Percentiles rank a stretch among this genome's conserved stretches.
These are phyloP conservation scores for Pythium coloratum DNA, from an alignment of 352 stramenopile genomes.

Conservation along the genomic window DNA sequence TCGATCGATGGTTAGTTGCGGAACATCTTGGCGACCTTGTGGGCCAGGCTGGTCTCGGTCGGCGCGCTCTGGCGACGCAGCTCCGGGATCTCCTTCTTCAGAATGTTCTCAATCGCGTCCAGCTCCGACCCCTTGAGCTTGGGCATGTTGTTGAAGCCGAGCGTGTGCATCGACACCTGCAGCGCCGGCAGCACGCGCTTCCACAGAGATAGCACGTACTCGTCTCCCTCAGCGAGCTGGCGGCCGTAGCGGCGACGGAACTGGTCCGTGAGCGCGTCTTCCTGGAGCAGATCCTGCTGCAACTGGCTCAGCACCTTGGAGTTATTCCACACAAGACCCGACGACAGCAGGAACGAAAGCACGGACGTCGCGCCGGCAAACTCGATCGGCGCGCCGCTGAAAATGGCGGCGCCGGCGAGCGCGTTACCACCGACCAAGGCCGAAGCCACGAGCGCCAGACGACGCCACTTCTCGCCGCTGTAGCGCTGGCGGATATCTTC, in stretches of 20 bases:
- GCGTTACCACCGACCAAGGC: slow-evolving; percentile 73
- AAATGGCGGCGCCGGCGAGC: slow-evolving; percentile 71
- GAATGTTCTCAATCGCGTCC: slow-evolving; percentile 86
- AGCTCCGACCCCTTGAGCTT: slow-evolving; percentile 87
- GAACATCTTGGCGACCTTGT: slow-evolving; percentile 88
- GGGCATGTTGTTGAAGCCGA: slow-evolving; percentile 81
- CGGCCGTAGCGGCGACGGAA: slow-evolving; percentile 94
- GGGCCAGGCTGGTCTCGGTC: slow-evolving; percentile 76
- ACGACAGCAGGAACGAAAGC: slow-evolving; percentile 72
- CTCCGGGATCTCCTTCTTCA: slow-evolving; percentile 87
- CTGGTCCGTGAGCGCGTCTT: slow-evolving; percentile 88
- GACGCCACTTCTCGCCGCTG: slow-evolving; percentile 79
- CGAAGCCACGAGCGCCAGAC: slow-evolving; percentile 59
- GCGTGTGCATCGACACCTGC: slow-evolving; percentile 83
- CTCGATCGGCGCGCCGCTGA: slow-evolving; percentile 78
- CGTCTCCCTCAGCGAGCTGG: slow-evolving; percentile 96
- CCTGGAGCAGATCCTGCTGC: slow-evolving; percentile 82
- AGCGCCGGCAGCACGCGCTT: slow-evolving; percentile 86
- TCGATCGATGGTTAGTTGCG: slow-evolving; percentile 27
- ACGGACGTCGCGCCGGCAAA: slow-evolving; percentile 82
- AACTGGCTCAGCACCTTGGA: slow-evolving; percentile 82
- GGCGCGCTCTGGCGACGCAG: slow-evolving; percentile 86
- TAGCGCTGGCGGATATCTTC: slow-evolving; percentile 81
- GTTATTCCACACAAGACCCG: slow-evolving; percentile 91
- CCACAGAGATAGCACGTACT: slow-evolving; percentile 96